Evolutionary conservation across 768 basidiomycete species (phyloP), one percentile per base, ranked within the genome.

Genomic region (Boletus sp.): DNA sequence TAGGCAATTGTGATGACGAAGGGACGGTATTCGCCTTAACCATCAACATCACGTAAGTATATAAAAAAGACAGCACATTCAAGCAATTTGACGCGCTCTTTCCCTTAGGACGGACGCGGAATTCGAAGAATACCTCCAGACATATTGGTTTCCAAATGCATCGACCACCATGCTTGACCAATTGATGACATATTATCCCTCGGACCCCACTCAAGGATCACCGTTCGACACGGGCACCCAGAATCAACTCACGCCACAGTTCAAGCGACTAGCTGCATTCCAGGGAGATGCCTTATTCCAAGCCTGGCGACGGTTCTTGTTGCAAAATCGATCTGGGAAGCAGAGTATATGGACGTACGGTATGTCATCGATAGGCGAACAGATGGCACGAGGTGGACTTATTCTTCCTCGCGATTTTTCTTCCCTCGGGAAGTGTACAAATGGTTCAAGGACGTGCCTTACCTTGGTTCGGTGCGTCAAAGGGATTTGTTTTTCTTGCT

Each of bases 1-100:
- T 27, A n/a, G 76, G 77, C 1, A 64, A 72, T 45, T 69, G 67
- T 30, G 74, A 77, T 47, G 77, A 78, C 34, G 75, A 77, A 54
- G 76, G 75, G 52, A 75, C 76, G 0, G 27, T 79, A 0, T 81
- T 81, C 59, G 70, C 79, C 3, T 57, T 79, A 8, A 69, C 79
- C 2, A 52, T 77, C 38, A 82, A 83, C 50, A 54, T 81, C 51
- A 81, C 79, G 79, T 79, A 56, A 50, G 76, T 17, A 3, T n/a
- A n/a, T n/a, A 6, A 7, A 13, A 44, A 2, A 3, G 5, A 29
- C 13, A 5, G 4, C 35, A 25, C 9, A 4, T 13, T 13, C 10
- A 2, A 25, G 27, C 5, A 14, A 3, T 6, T 29, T 5, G 32
- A 5, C n/a, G 6, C 11, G n/a, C 25, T n/a, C 5, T 11, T 38